phyloP scores from a whole-genome alignment of 2,329 filamentous ascomycete species.

The Sporothrix schenckii region DNA sequence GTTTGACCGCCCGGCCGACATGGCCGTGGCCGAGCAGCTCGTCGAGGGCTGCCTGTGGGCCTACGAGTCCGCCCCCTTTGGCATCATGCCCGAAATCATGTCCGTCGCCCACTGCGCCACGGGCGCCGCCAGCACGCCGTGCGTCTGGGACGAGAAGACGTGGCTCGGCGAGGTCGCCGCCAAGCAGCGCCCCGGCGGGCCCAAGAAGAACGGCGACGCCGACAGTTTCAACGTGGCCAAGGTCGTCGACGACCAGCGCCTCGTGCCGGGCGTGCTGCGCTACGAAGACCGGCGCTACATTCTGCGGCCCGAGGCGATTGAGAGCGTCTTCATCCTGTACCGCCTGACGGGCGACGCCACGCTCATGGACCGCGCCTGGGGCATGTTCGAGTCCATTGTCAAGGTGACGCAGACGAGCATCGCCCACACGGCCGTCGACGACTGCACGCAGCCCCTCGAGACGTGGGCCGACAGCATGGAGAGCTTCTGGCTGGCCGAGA shows the following conservation, averaged over 20 bases:
- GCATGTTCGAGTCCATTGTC: conserved; percentile 71
- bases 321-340: conserved; percentile 78
- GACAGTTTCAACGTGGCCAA: conserved; percentile 60
- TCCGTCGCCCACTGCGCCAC: conserved; percentile 59
- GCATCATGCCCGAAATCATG: conserved; percentile 63
- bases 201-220: not conserved
- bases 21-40: conserved; percentile 61
- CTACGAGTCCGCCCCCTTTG: conserved; percentile 59
- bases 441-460: conserved; percentile 50
- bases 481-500: conserved; percentile 74
- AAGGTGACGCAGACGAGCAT: conserved; percentile 54
- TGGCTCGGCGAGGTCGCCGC: conserved; percentile 37
- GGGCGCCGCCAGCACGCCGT: conserved; percentile 37
- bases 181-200: conserved; percentile 20
- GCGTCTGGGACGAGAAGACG: conserved; percentile 37
- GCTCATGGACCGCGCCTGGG: conserved; percentile 72
- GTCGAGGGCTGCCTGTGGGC: conserved; percentile 67
- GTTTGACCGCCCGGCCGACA: conserved; percentile 58
- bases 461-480: conserved; percentile 62
- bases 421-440: conserved; percentile 59
- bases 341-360: conserved; percentile 67
- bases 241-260: conserved; percentile 43
- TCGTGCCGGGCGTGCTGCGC: conserved; percentile 60
- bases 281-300: conserved; percentile 64
- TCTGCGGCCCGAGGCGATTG: conserved; percentile 75